A percentile compares a stretch with the other conserved stretches of the same genome.
Evolutionary conservation across 495 filamentous ascomycete species (phyloP).

Genomic region (Neurospora sp.): DNA sequence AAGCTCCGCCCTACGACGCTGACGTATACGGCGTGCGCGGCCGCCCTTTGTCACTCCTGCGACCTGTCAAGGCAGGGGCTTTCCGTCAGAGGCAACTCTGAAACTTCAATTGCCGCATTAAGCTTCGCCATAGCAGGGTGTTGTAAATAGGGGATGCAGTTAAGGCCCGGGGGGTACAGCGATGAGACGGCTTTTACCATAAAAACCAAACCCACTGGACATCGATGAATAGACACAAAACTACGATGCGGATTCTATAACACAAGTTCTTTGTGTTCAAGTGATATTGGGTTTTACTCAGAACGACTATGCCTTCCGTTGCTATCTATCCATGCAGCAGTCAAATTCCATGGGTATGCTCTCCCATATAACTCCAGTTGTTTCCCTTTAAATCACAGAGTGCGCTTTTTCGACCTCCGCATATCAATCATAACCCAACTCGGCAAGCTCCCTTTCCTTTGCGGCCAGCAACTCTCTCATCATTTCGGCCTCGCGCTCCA

Average conservation of each 20-base stretch:
- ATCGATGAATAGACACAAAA: background rate
- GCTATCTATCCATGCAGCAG: background rate
- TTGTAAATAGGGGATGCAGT: background rate
- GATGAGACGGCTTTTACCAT: background rate
- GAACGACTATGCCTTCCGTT: background rate
- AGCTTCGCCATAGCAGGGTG: background rate
- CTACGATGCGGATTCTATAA: background rate
- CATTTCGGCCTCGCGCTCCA: constrained; percentile 64
- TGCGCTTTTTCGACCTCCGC: background rate
- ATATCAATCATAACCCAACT: constrained; percentile 36
- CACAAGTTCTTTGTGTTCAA: background rate
- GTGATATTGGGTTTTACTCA: background rate
- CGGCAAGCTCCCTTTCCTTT: constrained; percentile 72
- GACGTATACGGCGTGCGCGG: background rate
- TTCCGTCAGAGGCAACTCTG: background rate
- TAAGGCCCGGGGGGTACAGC: background rate
- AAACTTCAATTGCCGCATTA: constrained; percentile 3
- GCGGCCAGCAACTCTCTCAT: constrained; percentile 66
- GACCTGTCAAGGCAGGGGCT: background rate
- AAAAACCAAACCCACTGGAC: background rate
- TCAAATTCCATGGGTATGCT: background rate
- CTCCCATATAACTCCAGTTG: background rate
- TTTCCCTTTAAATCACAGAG: background rate
- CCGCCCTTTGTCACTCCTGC: background rate
- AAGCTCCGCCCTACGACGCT: background rate